These are phyloP conservation scores for Phaeoacremonium minimum DNA, from an alignment of 2,329 filamentous ascomycete species.

Conservation along the genomic window DNA sequence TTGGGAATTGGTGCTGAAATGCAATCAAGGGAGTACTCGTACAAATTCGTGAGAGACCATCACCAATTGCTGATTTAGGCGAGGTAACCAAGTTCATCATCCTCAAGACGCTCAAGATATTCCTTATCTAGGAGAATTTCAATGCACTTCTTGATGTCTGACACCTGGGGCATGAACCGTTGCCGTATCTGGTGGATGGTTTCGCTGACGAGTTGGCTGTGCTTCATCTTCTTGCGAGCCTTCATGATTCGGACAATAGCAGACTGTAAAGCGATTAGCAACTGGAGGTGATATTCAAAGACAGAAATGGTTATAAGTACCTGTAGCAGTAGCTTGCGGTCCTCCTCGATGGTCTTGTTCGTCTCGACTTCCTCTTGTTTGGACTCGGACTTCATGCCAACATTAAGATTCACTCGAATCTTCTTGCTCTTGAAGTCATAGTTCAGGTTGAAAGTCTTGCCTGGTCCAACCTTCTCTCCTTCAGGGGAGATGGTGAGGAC, in stretches of 20 bases:
- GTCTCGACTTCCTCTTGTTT: conserved; percentile 97
- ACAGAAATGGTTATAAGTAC: conserved; percentile 49
- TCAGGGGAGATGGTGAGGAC: conserved; percentile 71
- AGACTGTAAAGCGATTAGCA: conserved; percentile 54
- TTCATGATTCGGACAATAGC: conserved; percentile 99
- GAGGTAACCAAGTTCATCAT: conserved; percentile 90
- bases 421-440: conserved; percentile 98
- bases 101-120: conserved; percentile 92
- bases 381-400: conserved; percentile 89
- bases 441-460: conserved; percentile 80
- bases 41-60: too few relatives aligned
- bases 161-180: conserved; percentile 87
- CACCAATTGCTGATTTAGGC: too few relatives aligned
- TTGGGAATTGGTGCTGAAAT: too few relatives aligned
- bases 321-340: conserved; percentile 93
- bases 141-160: conserved; percentile 99
- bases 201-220: conserved; percentile 88
- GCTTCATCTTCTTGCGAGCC: conserved; percentile 98
- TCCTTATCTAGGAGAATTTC: conserved; percentile 98
- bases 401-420: conserved; percentile 92
- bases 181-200: conserved; percentile 93
- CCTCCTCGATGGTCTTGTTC: conserved; percentile 99
- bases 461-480: conserved; percentile 70
- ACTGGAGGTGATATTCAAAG: conserved; percentile 4
- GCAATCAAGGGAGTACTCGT: too few relatives aligned